Evolutionary conservation across 75 land plant species (phyloP).

Genomic region (Sequoia sempervirens): DNA sequence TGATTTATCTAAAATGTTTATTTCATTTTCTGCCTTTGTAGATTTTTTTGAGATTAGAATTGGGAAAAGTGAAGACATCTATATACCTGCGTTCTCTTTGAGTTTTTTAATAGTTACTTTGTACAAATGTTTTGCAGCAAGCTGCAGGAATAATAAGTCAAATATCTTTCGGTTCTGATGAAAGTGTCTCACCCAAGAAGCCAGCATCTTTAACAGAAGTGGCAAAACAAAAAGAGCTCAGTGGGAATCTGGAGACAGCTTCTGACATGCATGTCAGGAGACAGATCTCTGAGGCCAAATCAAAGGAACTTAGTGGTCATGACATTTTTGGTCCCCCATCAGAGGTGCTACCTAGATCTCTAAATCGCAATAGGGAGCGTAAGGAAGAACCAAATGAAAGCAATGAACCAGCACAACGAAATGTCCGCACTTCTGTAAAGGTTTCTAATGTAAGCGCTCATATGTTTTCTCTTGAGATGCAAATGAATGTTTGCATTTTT

Average conservation of each 20-base stretch:
- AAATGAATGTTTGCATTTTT: not conserved
- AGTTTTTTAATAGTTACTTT: not conserved
- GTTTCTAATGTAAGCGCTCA: constrained; percentile 39
- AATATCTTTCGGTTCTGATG: constrained; percentile 37
- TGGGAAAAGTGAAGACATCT: too few species aligned
- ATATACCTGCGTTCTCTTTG: not conserved
- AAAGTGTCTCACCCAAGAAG: constrained; percentile 41
- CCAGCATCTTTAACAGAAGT: constrained; percentile 45
- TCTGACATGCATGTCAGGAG: constrained; percentile 20
- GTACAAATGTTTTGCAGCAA: constrained; percentile 14
- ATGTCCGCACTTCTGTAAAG: constrained; percentile 45
- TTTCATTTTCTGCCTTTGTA: not conserved
- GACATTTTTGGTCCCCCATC: constrained; percentile 48
- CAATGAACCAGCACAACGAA: constrained; percentile 19
- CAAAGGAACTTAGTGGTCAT: constrained; percentile 48
- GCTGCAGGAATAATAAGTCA: constrained; percentile 47
- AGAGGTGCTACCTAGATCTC: constrained; percentile 30
- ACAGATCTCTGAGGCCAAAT: constrained; percentile 37
- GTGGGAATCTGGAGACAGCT: constrained; percentile 35
- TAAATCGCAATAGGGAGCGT: constrained; percentile 21
- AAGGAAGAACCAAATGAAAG: constrained; percentile 26
- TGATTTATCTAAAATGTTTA: not conserved
- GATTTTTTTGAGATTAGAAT: not conserved
- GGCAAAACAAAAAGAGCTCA: constrained; percentile 49
- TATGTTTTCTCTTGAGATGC: not conserved